Evolutionary conservation across 2,329 filamentous ascomycete species (phyloP), one percentile per base, ranked within the genome.

Genomic region (Claviceps paspali): DNA sequence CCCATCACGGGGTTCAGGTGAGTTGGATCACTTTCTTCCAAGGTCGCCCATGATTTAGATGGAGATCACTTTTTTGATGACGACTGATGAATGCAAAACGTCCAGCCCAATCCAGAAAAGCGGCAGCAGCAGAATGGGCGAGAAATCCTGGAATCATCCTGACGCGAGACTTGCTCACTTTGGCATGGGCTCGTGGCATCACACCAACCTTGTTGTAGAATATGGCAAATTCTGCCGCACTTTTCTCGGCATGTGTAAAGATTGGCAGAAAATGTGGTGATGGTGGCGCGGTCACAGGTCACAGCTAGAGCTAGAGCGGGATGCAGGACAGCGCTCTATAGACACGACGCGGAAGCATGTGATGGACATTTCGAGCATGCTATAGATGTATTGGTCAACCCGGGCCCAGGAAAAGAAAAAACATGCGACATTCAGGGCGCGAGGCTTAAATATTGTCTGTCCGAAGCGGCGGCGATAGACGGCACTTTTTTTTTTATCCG

Each of bases 1-100:
- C 45, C 45, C 23, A 47, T 47, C 2, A 47, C 45, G 4, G 45
- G 42, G 23, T 47, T 47, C 35, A 47, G 45, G 45, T 47, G 44
- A 30, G 33, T 26, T n/a, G n/a, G n/a, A 8, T n/a, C n/a, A n/a
- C 11, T 15, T 14, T 17, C 2, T 7, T 8, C 21, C 5, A 8
- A 22, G 5, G 8, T 22, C 21, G 5, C 21, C 5, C 21, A 5
- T 22, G 21, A 22, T 8, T 22, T 4, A 19, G 4, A 24, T 11
- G 30, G 9, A 12, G n/a, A 2, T 7, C 1, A 3, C 21, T 32
- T 15, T 29, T 2, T 6, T 2, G 17, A 29, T 15, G 9, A 6
- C 12, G 6, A 14, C 14, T 26, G 11, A 31, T 14, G 23, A 14
- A 15, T 23, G 21, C 7, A 18, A 12, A 22, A 22, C 5, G 7